Conservation (phyloP, 2,329 filamentous ascomycete genomes). For the Trichoderma oligosporum region DNA sequence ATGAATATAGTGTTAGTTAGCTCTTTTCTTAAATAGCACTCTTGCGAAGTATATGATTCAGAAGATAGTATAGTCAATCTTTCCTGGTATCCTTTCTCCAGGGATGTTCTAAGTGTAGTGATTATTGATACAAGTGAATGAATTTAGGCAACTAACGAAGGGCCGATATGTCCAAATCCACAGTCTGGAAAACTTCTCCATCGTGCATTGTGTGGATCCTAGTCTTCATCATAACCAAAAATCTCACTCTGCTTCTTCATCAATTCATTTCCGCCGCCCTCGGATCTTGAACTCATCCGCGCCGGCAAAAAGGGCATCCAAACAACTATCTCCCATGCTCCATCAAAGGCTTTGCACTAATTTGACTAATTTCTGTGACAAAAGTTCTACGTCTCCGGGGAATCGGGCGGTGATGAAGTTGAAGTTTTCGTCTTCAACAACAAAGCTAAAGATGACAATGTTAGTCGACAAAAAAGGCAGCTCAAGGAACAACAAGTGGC, state of each 20-base stretch:
- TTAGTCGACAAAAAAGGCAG: background rate
- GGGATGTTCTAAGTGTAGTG: too few species aligned
- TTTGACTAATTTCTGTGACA: constrained; percentile 22
- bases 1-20: too few species aligned
- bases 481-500: background rate
- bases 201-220: background rate
- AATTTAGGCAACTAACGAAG: too few species aligned
- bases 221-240: background rate
- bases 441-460: constrained; percentile 38
- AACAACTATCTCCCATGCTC: background rate
- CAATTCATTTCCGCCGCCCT: constrained; percentile 3
- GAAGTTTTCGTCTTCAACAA: constrained; percentile 46
- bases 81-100: too few species aligned
- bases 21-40: too few species aligned
- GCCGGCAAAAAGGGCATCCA: background rate
- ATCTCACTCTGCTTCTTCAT: constrained; percentile 9
- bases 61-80: too few species aligned
- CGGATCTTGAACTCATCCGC: background rate
- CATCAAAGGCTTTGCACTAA: constrained; percentile 9
- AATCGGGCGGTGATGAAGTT: constrained; percentile 49
- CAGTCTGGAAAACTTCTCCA: too few species aligned
- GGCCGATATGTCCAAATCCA: too few species aligned
- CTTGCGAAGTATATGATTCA: too few species aligned
- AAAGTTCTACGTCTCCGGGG: constrained; percentile 39
- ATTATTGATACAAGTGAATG: too few species aligned